Evolutionary conservation across 1,284 basidiomycete genomes (phyloP), one percentile per base, ranked within the genome.

Genomic region (Coniferiporia sulphurascens): DNA sequence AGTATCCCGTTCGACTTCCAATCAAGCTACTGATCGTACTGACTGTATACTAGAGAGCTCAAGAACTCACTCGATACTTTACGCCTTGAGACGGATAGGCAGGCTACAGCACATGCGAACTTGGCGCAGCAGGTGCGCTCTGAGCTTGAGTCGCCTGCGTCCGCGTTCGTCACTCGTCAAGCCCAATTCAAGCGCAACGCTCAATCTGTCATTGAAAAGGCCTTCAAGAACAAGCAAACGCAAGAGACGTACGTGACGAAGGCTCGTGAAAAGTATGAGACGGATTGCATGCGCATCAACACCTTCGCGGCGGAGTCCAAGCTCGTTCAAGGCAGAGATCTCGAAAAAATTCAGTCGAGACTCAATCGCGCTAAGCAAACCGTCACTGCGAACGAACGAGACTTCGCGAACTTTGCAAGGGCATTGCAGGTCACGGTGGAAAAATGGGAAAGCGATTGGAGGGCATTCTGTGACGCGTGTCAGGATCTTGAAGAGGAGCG

Each of bases 401-500:
- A 99, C 67, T 98, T 95, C 69, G 82, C 84, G 36, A 92, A 93
- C 72, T 96, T 94, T 72, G 85, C 93, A 8, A 83, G 84, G 58
- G 89, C 87, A 0, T 75, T 98, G 55, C 84, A 87, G 65, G 89
- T 93, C 59, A 97, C 93, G 19, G 83, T 83, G 50, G 77, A 77
- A 60, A 90, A 91, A 69, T 99, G 96, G 96, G 95, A 98, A 70
- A 79, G 83, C 59, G 90, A 93, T 64, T 99, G 96, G 96, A 97
- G 93, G 72, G 75, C 76, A 5, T 97, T 95, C 73, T 95, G 93
- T 69, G 95, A 98, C 76, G 85, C 85, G 58, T 95, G 91, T 65
- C 97, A 99, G 74, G 96, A 99, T 74, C 72, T 97, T 50, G 96
- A 99, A 71, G 95, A 98, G 68, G 90, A 96, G 63, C 83, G 97